Evolutionary conservation across 257 asterid genomes (phyloP), one percentile per base, ranked within the genome.

Genomic region (Lavandula angustifolia): DNA sequence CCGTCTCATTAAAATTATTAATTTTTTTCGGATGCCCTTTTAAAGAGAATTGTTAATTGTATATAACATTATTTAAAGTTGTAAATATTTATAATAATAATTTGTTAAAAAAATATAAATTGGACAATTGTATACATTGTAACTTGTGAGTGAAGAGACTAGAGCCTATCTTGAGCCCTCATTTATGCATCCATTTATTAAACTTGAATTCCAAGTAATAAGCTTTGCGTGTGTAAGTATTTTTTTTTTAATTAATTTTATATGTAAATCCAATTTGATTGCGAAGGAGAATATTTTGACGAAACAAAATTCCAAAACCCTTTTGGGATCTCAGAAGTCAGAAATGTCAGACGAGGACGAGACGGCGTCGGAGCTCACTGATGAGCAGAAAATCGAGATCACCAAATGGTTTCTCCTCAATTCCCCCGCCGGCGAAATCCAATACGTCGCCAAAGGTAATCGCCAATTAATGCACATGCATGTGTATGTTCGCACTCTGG

Each of bases 371-470:
- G 80, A 87, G 76, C 86, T 89, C 57, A 87, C 82, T 55, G 89
- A 78, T 61, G 63, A 85, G 65, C 91, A 92, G 77, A 92, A 84
- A 69, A 80, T 89, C 63, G 96, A 87, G 81, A 84, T 92, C 67
- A 92, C 96, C 70, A 92, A 87, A 82, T 89, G 98, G 98, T 92
- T 92, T 76, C 95, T 92, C 62, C 94, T 92, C 73, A 92, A 92
- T 62, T 83, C 97, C 55, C 98, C 98, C 52, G 80, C 95, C 71
- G 98, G 97, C 47, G 98, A 92, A 84, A 84, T 87, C 78, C 94
- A 89, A 68, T 92, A 85, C 81, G 86, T 92, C 33, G 94, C 97
- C 74, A 89, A 85, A 85, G 98, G 98, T 90, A 62, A 60, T 42
- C 57, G 27, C 9, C 7, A 1, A 35, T 42, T 2, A 40, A 49